Base-by-base conservation (phyloP, 2,329 filamentous ascomycete species). In the Aspergillus sp. region DNA sequence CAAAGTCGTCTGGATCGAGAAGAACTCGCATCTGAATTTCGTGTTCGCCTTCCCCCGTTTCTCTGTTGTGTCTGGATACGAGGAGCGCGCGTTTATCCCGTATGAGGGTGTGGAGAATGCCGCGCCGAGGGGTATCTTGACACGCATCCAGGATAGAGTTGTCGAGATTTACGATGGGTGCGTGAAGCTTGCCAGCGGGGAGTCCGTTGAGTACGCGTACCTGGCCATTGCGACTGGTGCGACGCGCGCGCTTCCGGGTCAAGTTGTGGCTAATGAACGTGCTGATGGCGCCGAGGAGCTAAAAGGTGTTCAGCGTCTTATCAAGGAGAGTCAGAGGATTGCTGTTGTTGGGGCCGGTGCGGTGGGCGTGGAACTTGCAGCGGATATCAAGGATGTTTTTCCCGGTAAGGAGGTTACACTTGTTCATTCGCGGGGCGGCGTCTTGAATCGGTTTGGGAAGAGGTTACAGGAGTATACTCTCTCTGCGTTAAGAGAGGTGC, bases 381-480 rank as follows among this genome's bases (percentile, higher is more conserved):
- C 39, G 7, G 58, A 60, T 48, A 52, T 57, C 6, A 50, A 50
- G 39, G 40, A 46, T 21, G 45, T 46, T 19, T 55, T 52, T 31
- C 58, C 58, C 2, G 51, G 25, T 1, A 60, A 57, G 46, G 33
- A 55, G 4, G 54, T 60, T 1, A 52, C 46, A 0, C 39, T 57
- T 25, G 39, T 60, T 33, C 57, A 59, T 40, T 87, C 86, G 1
- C 74, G 84, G 15, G 67, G 72, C 2, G 74, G 73, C 0, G 68
- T 87, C 1, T 80, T 88, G 79, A 77, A 81, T 55, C 75, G 78
- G 0, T 88, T 81, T 64, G 77, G 79, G 9, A 48, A 57, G 2
- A 65, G 71, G n/a, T 59, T 83, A 7, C 73, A 78, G 45, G 62
- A 72, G 4, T 65, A 72, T 57, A 72, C 75, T 0, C 64, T 74